Evolutionary conservation across 2,329 filamentous ascomycete genomes (phyloP).

Genomic region (Lachnellula arida): DNA sequence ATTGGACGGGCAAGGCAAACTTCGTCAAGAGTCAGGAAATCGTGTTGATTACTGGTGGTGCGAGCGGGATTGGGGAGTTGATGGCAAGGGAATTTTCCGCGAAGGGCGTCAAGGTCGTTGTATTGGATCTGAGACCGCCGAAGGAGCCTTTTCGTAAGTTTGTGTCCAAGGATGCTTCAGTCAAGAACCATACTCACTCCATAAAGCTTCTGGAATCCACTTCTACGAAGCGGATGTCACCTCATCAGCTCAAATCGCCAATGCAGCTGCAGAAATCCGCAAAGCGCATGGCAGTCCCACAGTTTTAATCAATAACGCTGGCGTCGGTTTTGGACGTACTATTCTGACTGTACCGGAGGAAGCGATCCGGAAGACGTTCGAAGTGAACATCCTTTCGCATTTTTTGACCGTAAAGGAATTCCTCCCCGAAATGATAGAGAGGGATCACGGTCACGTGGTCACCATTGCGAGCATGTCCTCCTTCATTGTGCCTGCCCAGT

Average conservation of each 20-base stretch:
- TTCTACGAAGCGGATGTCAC: slow-evolving; percentile 67
- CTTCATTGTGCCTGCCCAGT: slow-evolving; percentile 6
- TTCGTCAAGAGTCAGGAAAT: slow-evolving; percentile 65
- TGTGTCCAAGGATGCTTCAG: neutral
- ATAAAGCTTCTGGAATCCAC: slow-evolving; percentile 47
- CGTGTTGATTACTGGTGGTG: slow-evolving; percentile 70
- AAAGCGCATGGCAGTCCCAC: slow-evolving; percentile 57
- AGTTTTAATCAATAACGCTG: slow-evolving; percentile 69
- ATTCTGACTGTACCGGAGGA: slow-evolving; percentile 53
- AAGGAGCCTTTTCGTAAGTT: slow-evolving; percentile 26
- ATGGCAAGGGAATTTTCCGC: slow-evolving; percentile 61
- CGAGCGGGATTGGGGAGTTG: slow-evolving; percentile 64
- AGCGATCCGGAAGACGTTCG: slow-evolving; percentile 60
- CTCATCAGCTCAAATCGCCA: slow-evolving; percentile 47
- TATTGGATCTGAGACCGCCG: slow-evolving; percentile 62
- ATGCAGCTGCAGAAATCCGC: slow-evolving; percentile 49
- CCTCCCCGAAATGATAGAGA: slow-evolving; percentile 58
- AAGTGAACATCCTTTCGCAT: slow-evolving; percentile 64
- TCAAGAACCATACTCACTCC: neutral
- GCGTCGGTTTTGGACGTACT: slow-evolving; percentile 52
- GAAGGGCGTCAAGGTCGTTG: slow-evolving; percentile 60
- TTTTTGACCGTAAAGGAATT: slow-evolving; percentile 62
- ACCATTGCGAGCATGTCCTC: slow-evolving; percentile 51
- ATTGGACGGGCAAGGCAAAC: slow-evolving; percentile 43
- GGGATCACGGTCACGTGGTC: slow-evolving; percentile 67